Evolutionary conservation across 371 early-diverging fungal genomes (phyloP).

Genomic region (Batkoa obscura): DNA sequence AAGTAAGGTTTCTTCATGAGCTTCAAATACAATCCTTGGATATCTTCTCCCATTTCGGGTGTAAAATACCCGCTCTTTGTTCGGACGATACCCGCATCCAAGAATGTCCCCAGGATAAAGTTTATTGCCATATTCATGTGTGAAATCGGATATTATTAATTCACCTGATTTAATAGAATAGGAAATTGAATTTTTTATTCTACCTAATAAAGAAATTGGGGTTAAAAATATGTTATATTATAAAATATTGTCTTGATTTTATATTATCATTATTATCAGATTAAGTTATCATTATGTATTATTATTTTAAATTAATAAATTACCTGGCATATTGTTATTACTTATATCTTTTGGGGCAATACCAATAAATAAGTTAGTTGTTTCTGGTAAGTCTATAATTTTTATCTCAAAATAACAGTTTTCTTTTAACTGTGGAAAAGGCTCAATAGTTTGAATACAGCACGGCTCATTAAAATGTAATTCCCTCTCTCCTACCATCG

Average conservation of each 20-base stretch:
- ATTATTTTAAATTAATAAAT: not conserved
- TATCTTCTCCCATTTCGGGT: constrained; percentile 18
- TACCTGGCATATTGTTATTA: not conserved
- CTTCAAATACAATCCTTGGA: constrained; percentile 15
- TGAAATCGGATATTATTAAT: constrained; percentile 22
- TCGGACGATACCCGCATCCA: constrained; percentile 20
- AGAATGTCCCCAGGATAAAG: constrained; percentile 14
- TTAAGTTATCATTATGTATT: too few species aligned
- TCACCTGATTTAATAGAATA: not conserved
- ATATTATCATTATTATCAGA: too few species aligned
- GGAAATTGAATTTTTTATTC: not conserved
- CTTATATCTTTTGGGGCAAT: not conserved
- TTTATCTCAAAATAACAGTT: constrained; percentile 4
- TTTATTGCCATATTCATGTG: constrained; percentile 5
- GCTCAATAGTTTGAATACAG: not conserved
- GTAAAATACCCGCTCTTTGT: constrained; percentile 18
- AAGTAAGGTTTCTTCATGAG: not conserved
- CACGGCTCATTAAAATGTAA: not conserved
- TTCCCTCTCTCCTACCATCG: not conserved
- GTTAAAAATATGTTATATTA: too few species aligned
- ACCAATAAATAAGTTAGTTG: not conserved
- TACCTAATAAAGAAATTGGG: not conserved
- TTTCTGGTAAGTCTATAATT: not conserved
- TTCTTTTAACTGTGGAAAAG: not conserved
- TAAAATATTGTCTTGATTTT: too few species aligned